Percentiles rank a stretch among this genome's conserved stretches.
Conservation (phyloP, 306 rosid species). For the Inga laurina region DNA sequence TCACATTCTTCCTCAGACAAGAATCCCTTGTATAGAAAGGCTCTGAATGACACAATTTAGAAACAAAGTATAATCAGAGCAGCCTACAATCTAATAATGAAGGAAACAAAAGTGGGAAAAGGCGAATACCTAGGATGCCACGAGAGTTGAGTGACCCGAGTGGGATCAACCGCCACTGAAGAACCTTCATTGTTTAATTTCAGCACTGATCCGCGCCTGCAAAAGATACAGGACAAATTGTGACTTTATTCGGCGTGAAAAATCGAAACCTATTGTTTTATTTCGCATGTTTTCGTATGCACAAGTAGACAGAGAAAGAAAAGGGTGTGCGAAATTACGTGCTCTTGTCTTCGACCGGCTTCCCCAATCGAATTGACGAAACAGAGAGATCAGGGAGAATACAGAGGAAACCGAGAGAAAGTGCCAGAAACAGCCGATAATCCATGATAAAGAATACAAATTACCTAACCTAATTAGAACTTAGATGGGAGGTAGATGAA, state of each 20-base stretch:
- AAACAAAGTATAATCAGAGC: not conserved
- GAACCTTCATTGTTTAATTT: constrained; percentile 43
- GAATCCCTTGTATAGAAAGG: constrained; percentile 71
- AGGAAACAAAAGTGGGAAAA: not conserved
- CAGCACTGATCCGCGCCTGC: constrained; percentile 62
- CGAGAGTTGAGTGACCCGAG: constrained; percentile 79
- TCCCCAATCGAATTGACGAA: constrained; percentile 51
- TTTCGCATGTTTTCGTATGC: not conserved
- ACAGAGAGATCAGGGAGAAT: constrained; percentile 47
- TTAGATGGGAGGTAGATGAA: not conserved
- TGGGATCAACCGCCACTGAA: constrained; percentile 66
- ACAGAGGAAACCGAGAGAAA: constrained; percentile 47
- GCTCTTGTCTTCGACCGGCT: constrained; percentile 33
- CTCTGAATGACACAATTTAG: constrained; percentile 53
- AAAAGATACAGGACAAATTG: not conserved
- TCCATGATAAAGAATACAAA: constrained; percentile 42
- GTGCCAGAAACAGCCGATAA: constrained; percentile 25
- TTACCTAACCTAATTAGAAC: not conserved
- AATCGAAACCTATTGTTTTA: not conserved
- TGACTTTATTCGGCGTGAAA: not conserved
- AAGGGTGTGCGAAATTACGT: constrained; percentile 33
- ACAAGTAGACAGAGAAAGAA: not conserved
- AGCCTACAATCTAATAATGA: not conserved
- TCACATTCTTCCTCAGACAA: constrained; percentile 81
- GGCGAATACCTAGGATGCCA: constrained; percentile 87